Evolutionary conservation across 2,329 filamentous ascomycete species (phyloP).

Genomic region (Apiospora malaysiana): DNA sequence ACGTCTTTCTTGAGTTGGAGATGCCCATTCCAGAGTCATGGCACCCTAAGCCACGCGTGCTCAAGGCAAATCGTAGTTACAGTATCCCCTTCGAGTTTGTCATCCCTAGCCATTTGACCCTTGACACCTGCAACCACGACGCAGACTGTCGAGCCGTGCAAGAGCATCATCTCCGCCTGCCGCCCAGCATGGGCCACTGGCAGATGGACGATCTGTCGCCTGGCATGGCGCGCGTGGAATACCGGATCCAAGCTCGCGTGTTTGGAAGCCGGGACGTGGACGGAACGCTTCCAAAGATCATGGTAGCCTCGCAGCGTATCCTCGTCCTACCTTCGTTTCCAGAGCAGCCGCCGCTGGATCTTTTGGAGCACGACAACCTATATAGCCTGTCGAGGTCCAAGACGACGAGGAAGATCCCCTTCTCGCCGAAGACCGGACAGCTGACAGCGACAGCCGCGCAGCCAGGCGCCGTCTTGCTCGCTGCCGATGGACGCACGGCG

Average conservation of each 20-base stretch:
- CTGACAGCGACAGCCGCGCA: conserved; percentile 52
- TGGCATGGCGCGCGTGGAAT: conserved; percentile 59
- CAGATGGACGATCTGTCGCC: conserved; percentile 60
- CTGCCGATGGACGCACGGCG: conserved; percentile 52
- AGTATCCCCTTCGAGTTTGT: conserved; percentile 63
- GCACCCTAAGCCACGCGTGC: conserved; percentile 53
- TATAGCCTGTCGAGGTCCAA: conserved; percentile 59
- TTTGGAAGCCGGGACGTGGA: conserved; percentile 39
- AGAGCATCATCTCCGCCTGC: conserved; percentile 58
- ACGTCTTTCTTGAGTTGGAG: conserved; percentile 50
- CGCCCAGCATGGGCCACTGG: conserved; percentile 59
- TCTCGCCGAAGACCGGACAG: conserved; percentile 56
- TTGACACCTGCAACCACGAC: conserved; percentile 59
- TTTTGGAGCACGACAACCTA: conserved; percentile 52
- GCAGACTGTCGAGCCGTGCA: conserved; percentile 50
- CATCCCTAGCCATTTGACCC: conserved; percentile 61
- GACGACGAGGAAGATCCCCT: conserved; percentile 57
- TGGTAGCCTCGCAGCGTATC: conserved; percentile 51
- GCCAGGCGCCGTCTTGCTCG: conserved; percentile 55
- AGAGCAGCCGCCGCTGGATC: conserved; percentile 57
- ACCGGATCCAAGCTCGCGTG: conserved; percentile 55
- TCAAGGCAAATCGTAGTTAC: conserved; percentile 54
- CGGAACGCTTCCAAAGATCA: conserved; percentile 38
- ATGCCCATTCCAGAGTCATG: conserved; percentile 47
- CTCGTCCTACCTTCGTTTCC: conserved; percentile 56